Evolutionary conservation across 1,284 basidiomycete genomes (phyloP), one percentile per base, ranked within the genome.

Genomic region (Phenoliferia sp.): DNA sequence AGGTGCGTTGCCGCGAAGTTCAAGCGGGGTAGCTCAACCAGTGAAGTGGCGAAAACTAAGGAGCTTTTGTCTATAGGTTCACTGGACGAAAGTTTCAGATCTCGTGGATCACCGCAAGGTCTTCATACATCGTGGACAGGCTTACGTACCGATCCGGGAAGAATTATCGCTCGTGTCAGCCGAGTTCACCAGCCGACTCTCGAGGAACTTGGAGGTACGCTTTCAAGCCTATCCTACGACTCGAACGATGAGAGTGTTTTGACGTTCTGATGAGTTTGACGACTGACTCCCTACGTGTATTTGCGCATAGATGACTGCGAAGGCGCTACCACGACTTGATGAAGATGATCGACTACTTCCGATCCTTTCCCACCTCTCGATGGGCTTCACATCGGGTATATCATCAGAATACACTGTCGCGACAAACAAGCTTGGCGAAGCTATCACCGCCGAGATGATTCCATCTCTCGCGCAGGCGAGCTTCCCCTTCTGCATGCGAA

Each of bases 401-500:
- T 87, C 90, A 1, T 88, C 89, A 12, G 90, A 93, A 77, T 92
- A 90, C 86, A 80, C 81, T 62, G 80, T 84, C n/a, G 79, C 83
- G 10, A 77, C 76, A 10, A 78, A 76, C 26, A 83, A 83, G 17
- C 83, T 83, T 39, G 85, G 85, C 0, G 85, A 86, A 62, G 84
- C 85, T 60, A 86, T 99, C 72, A 94, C 87, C 57, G 94, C 94
- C 1, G 92, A 94, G 63, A 95, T 96, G 93, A 84, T 99, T 2
- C 92, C 97, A 76, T 88, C 89, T 31, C 81, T 99, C 34, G 87
- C 94, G 1, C 84, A 82, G 74, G 88, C 89, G 78, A 94, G 98
- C 78, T 98, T 93, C 84, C 96, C 96, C 1, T 82, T 94, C 73
- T 99, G 96, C 80, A 97, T 98, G 94, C 88, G 91, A 63, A 88